These are phyloP conservation scores for Coriaria nepalensis DNA, from an alignment of 306 rosid species.

Conservation along the genomic window DNA sequence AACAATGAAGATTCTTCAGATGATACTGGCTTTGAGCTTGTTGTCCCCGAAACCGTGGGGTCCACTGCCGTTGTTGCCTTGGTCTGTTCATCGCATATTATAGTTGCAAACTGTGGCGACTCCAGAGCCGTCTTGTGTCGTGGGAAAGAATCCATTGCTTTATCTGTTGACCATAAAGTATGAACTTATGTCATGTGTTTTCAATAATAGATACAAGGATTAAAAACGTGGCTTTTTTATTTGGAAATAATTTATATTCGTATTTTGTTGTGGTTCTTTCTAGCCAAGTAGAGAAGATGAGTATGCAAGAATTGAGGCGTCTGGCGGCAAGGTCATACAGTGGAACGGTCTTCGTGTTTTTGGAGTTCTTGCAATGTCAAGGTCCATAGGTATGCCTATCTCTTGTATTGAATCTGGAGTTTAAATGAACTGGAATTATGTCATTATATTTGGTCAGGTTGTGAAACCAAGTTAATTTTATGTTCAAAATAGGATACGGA, in stretches of 20 bases:
- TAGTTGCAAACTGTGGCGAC: constrained; percentile 51
- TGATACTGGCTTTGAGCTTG: constrained; percentile 17
- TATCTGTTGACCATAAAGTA: constrained; percentile 50
- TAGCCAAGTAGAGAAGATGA: constrained; percentile 1
- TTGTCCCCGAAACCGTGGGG: constrained; percentile 51
- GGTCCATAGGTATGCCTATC: too few relatives aligned
- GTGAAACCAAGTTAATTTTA: too few relatives aligned
- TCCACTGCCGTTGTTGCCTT: constrained; percentile 48
- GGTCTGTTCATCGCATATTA: constrained; percentile 41
- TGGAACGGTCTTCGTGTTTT: constrained; percentile 2
- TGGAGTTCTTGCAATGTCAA: constrained; percentile 2
- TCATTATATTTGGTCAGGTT: too few relatives aligned
- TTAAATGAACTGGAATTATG: too few relatives aligned
- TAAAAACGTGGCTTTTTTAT: not conserved
- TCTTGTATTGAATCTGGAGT: too few relatives aligned
- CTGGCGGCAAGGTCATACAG: not conserved
- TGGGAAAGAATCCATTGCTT: constrained; percentile 36
- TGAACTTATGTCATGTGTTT: constrained; percentile 3
- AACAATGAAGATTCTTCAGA: constrained; percentile 13
- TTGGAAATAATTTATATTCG: not conserved
- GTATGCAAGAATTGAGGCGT: not conserved
- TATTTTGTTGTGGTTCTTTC: not conserved
- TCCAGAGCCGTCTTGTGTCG: constrained; percentile 51
- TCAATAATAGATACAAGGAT: too few relatives aligned
- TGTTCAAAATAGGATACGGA: too few relatives aligned